A percentile compares a stretch with the other conserved stretches of the same genome.
Conservation (phyloP, 1,284 basidiomycete species). For the Coniferiporia weirii region DNA sequence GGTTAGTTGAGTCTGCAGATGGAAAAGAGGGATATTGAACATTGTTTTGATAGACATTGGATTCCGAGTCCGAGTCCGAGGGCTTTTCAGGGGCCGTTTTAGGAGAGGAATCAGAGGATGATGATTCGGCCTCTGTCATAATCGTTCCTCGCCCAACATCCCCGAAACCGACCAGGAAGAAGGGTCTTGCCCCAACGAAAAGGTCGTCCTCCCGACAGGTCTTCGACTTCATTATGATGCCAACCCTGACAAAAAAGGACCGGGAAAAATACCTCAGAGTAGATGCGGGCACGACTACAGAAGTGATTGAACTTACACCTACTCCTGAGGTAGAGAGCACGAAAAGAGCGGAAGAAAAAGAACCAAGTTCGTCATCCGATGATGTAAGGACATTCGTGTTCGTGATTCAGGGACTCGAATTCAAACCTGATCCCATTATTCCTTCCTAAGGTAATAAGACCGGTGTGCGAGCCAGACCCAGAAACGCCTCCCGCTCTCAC, state of each 20-base stretch:
- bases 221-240: background rate
- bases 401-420: no score
- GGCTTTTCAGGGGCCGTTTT: background rate
- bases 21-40: background rate
- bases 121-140: background rate
- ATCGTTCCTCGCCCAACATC: background rate
- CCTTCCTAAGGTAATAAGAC: no score
- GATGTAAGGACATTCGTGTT: no score
- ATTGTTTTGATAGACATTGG: background rate
- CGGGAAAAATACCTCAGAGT: background rate
- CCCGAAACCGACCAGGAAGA: background rate
- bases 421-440: no score
- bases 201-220: background rate
- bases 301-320: background rate
- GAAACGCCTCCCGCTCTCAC: no score
- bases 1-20: background rate
- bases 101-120: background rate
- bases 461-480: no score
- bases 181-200: background rate
- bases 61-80: background rate
- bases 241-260: background rate
- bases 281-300: background rate
- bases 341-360: no score
- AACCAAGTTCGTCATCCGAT: no score
- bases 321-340: no score